Conservation (phyloP, 2,329 filamentous ascomycete species). For the Fusarium buxicola region DNA sequence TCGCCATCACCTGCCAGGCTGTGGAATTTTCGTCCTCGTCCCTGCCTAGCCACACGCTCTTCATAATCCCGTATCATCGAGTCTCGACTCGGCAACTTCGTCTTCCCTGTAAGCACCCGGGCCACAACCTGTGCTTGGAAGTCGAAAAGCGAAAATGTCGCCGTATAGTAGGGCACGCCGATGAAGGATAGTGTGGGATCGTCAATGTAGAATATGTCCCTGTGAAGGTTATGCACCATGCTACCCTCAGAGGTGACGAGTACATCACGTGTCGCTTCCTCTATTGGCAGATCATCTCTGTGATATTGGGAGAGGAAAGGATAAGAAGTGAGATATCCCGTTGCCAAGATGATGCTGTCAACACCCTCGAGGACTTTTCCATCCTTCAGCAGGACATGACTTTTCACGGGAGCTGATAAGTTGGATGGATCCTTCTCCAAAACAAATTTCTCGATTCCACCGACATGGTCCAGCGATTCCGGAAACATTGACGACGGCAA, state of each 20-base stretch:
- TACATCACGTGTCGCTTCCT: slow-evolving; percentile 62
- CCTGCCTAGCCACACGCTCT: slow-evolving; percentile 26
- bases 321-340: slow-evolving; percentile 75
- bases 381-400: slow-evolving; percentile 63
- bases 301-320: slow-evolving; percentile 70
- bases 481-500: slow-evolving; percentile 66
- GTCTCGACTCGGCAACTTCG: slow-evolving; percentile 26
- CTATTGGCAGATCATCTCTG: slow-evolving; percentile 50
- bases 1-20: slow-evolving; percentile 38
- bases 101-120: slow-evolving; percentile 64
- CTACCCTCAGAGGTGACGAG: slow-evolving; percentile 72
- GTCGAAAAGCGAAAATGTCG: slow-evolving; percentile 77
- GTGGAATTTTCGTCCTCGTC: slow-evolving; percentile 42
- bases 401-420: slow-evolving; percentile 56
- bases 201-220: slow-evolving; percentile 77
- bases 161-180: slow-evolving; percentile 73
- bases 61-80: slow-evolving; percentile 41
- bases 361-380: slow-evolving; percentile 65
- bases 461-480: slow-evolving; percentile 62
- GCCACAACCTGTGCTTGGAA: slow-evolving; percentile 74
- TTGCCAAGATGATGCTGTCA: slow-evolving; percentile 72
- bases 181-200: slow-evolving; percentile 73
- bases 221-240: slow-evolving; percentile 74
- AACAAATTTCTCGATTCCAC: slow-evolving; percentile 61
- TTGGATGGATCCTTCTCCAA: slow-evolving; percentile 14